Evolutionary conservation across 495 filamentous ascomycete genomes (phyloP), one percentile per base, ranked within the genome.

Genomic region (Oleoguttula mirabilis): DNA sequence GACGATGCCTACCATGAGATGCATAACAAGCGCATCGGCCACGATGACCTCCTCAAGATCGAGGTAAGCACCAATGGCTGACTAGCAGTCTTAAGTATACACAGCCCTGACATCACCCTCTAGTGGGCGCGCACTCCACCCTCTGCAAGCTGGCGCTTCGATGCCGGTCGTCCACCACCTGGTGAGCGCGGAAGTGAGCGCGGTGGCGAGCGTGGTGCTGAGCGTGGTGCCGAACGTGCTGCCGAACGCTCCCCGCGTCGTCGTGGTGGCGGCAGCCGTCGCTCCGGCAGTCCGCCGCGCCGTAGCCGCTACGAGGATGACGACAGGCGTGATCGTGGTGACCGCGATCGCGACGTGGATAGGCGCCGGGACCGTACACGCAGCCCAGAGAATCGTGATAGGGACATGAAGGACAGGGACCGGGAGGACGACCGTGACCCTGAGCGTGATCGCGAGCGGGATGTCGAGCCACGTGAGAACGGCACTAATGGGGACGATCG

Each of bases 1-100:
- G 90, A 99, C 67, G 90, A 99, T 72, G 90, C 90, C 23, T 99
- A 99, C 60, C 86, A 96, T 64, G 90, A 99, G 64, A 96, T 99
- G 92, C 90, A 99, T 63, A 95, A 95, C 68, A 94, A 93, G 76
- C 84, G 90, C 40, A 87, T 99, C 54, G 88, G 87, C 32, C 82
- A 88, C 40, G 90, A 99, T 61, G 90, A 99, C 52, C 62, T 94
- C 34, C 60, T 99, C 69, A 99, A 99, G 67, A 96, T 99, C 52
- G 90, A 99, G 73, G 90, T 94, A 67, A 55, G 72, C 31, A 36
- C 7, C 8, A 19, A 10, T 35, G 12, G 16, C 19, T 35, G n/a
- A n/a, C n/a, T n/a, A n/a, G n/a, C n/a, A n/a, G n/a, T n/a, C n/a
- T n/a, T n/a, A n/a, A n/a, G n/a, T n/a, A n/a, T n/a, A n/a, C n/a